These are phyloP conservation scores for Acacia acuminata DNA, from an alignment of 306 rosid genomes.

Conservation along the genomic window DNA sequence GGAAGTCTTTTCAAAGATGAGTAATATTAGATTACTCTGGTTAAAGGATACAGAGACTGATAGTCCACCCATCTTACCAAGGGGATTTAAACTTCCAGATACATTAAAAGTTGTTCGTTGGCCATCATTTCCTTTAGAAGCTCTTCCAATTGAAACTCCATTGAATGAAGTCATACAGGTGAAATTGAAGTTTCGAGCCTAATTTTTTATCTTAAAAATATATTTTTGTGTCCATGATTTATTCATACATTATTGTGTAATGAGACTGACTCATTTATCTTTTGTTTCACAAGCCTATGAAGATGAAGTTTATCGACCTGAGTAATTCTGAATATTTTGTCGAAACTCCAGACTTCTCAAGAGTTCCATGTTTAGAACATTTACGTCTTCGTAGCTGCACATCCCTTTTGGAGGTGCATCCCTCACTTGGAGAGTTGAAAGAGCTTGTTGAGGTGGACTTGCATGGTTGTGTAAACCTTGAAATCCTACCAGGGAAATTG, in stretches of 20 bases:
- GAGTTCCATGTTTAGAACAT: background rate
- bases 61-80: background rate
- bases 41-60: accelerated
- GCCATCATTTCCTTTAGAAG: background rate
- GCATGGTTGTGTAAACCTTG: background rate
- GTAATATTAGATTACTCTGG: background rate
- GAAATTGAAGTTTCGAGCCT: background rate
- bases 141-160: background rate
- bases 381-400: background rate
- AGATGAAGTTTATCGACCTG: background rate
- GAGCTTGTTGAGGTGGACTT: background rate
- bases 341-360: background rate
- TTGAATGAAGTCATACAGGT: background rate
- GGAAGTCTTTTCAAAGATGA: background rate
- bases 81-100: background rate
- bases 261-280: background rate
- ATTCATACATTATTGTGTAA: background rate
- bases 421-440: background rate
- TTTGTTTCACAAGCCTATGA: too few relatives aligned
- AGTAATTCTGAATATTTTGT: background rate
- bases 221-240: too few relatives aligned
- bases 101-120: background rate
- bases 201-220: background rate
- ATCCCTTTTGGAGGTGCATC: background rate
- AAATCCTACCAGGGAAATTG: background rate